Conservation (phyloP, 495 filamentous ascomycete genomes). For the Neurospora hispaniola region DNA sequence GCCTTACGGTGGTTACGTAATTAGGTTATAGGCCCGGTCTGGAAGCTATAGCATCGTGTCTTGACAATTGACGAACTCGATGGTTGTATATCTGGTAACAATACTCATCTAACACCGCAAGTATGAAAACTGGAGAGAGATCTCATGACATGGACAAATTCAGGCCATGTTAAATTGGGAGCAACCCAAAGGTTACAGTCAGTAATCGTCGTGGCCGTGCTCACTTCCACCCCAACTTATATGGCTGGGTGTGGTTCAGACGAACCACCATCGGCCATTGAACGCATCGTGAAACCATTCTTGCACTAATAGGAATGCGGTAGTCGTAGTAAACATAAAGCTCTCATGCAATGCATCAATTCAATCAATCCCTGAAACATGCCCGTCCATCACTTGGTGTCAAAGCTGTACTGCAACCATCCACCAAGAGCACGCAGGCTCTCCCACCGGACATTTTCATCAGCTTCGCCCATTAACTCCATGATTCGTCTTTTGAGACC, state of each 20-base stretch:
- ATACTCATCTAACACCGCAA: not conserved
- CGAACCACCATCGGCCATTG: not conserved
- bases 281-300: not conserved
- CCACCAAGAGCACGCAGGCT: constrained; percentile 85
- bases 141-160: too few species aligned
- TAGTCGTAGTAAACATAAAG: not conserved
- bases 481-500: constrained; percentile 87
- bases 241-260: not conserved
- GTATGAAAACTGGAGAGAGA: not conserved
- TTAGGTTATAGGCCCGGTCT: not conserved
- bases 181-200: not conserved
- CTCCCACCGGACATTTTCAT: constrained; percentile 92
- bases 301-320: not conserved
- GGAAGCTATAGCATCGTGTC: not conserved
- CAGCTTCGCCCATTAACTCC: constrained; percentile 85
- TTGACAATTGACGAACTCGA: not conserved
- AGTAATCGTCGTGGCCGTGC: not conserved
- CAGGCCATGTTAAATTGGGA: too few species aligned
- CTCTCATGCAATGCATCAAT: not conserved
- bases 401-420: constrained; percentile 87
- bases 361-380: not conserved
- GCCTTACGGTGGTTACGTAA: not conserved
- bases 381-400: constrained; percentile 33
- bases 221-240: not conserved
- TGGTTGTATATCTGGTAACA: not conserved